These are phyloP conservation scores for Haplographium delicatum DNA, from an alignment of 495 filamentous ascomycete species.

Conservation along the genomic window DNA sequence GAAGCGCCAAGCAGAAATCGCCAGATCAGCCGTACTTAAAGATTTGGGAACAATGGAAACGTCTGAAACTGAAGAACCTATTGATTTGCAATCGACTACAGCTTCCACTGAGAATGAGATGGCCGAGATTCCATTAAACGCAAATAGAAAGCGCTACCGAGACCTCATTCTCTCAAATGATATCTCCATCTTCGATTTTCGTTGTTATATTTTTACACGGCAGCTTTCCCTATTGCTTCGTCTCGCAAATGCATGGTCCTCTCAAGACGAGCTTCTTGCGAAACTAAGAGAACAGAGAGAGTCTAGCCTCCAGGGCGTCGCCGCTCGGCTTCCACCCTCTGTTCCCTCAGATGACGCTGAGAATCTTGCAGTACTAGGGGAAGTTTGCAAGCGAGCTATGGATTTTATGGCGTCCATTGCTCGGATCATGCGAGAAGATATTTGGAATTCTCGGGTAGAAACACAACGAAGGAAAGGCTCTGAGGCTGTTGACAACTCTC, in stretches of 20 bases:
- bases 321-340: slow-evolving; percentile 38
- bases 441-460: slow-evolving; percentile 43
- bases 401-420: slow-evolving; percentile 77
- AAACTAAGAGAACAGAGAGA: slow-evolving; percentile 55
- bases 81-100: slow-evolving; percentile 40
- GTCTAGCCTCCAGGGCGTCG: slow-evolving; percentile 44
- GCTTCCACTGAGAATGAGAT: slow-evolving; percentile 26
- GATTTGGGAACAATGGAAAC: slow-evolving; percentile 15
- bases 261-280: slow-evolving; percentile 49
- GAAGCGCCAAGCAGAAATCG: slow-evolving; percentile 49
- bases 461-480: slow-evolving; percentile 16
- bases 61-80: slow-evolving; percentile 37
- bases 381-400: slow-evolving; percentile 71
- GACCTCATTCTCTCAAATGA: slow-evolving; percentile 92
- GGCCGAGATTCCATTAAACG: slow-evolving; percentile 60
- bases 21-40: slow-evolving; percentile 30
- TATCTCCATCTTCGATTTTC: slow-evolving; percentile 96
- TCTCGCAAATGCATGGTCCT: slow-evolving; percentile 63
- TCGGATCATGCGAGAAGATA: slow-evolving; percentile 70
- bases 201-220: slow-evolving; percentile 87
- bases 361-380: slow-evolving; percentile 68
- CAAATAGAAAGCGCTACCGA: slow-evolving; percentile 76
- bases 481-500: slow-evolving; percentile 15
- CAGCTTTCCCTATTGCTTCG: slow-evolving; percentile 81
- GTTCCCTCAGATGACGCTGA: slow-evolving; percentile 57